Conservation (phyloP, 176 grass and related monocot genomes). For the Triticum monococcum region DNA sequence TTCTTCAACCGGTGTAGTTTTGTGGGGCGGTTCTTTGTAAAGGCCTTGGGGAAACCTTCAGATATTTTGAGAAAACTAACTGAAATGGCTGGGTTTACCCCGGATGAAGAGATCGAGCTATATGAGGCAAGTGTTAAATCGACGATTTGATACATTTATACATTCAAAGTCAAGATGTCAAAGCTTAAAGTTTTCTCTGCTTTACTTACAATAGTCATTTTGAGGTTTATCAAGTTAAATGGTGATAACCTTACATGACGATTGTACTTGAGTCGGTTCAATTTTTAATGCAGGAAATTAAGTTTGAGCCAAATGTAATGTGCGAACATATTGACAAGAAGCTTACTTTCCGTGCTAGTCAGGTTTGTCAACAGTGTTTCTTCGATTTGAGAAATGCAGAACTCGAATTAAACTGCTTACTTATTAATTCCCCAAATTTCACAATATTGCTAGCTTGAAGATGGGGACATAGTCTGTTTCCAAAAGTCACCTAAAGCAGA, state of each 20-base stretch:
- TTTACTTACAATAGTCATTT: neutral
- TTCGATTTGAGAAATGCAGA: neutral
- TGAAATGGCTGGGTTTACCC: slow-evolving; percentile 77
- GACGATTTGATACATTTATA: slow-evolving; percentile 24
- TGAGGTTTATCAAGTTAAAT: neutral
- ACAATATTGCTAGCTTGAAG: slow-evolving; percentile 76
- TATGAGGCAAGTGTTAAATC: slow-evolving; percentile 64
- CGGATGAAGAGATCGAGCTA: slow-evolving; percentile 83
- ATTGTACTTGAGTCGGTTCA: slow-evolving; percentile 17
- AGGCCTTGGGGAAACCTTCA: slow-evolving; percentile 71
- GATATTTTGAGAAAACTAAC: slow-evolving; percentile 82
- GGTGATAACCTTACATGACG: neutral
- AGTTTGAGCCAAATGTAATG: slow-evolving; percentile 88
- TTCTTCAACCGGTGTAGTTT: slow-evolving; percentile 54
- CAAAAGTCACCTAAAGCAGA: slow-evolving; percentile 53
- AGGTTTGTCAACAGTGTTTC: slow-evolving; percentile 49
- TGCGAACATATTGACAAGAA: slow-evolving; percentile 79
- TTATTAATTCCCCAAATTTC: slow-evolving; percentile 25
- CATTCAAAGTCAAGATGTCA: neutral
- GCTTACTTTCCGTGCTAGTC: slow-evolving; percentile 63
- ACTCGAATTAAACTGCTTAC: neutral
- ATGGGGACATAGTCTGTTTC: slow-evolving; percentile 84
- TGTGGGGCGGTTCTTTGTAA: slow-evolving; percentile 75
- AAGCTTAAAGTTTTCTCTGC: neutral
- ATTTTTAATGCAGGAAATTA: slow-evolving; percentile 68